phyloP scores from a whole-genome alignment of 2,329 filamentous ascomycete genomes.

The Pseudogymnoascus sp. region DNA sequence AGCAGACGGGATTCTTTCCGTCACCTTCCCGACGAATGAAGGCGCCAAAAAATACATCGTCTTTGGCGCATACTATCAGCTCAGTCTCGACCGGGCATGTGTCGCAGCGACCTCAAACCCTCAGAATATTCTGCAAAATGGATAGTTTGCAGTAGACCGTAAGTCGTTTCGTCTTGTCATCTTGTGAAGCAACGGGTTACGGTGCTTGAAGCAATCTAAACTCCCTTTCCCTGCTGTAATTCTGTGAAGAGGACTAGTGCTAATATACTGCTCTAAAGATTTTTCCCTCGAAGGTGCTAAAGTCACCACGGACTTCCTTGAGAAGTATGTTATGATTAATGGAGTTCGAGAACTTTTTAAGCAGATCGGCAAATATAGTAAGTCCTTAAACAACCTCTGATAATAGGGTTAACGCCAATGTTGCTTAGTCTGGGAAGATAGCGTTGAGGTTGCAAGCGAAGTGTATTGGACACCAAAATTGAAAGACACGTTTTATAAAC shows the following conservation, averaged over 20 bases:
- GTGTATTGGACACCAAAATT: conserved; percentile 33
- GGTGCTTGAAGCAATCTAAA: too few species aligned
- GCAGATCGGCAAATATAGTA: conserved; percentile 30
- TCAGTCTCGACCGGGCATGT: conserved; percentile 27
- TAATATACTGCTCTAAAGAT: conserved; percentile 15
- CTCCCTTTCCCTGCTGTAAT: too few species aligned
- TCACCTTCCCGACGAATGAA: neutral
- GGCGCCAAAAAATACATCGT: neutral
- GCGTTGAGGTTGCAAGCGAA: conserved; percentile 28
- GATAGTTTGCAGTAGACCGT: conserved; percentile 31
- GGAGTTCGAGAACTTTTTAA: conserved; percentile 26
- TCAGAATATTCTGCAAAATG: conserved; percentile 28
- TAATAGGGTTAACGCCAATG: neutral
- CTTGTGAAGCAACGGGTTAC: too few species aligned
- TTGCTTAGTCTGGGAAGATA: conserved; percentile 28
- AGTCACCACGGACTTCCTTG: conserved; percentile 32
- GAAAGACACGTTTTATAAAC: conserved; percentile 24
- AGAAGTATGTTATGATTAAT: conserved; percentile 31
- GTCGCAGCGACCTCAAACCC: conserved; percentile 21
- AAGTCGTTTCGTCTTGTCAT: too few species aligned
- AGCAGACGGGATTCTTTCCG: neutral
- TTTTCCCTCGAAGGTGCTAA: conserved; percentile 33
- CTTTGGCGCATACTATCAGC: conserved; percentile 13
- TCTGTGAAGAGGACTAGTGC: conserved; percentile 9
- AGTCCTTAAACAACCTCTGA: neutral